A percentile compares a stretch with the other conserved stretches of the same genome.
These are phyloP conservation scores for Boletus subcaerulescens DNA, from an alignment of 768 basidiomycete genomes.

Conservation along the genomic window DNA sequence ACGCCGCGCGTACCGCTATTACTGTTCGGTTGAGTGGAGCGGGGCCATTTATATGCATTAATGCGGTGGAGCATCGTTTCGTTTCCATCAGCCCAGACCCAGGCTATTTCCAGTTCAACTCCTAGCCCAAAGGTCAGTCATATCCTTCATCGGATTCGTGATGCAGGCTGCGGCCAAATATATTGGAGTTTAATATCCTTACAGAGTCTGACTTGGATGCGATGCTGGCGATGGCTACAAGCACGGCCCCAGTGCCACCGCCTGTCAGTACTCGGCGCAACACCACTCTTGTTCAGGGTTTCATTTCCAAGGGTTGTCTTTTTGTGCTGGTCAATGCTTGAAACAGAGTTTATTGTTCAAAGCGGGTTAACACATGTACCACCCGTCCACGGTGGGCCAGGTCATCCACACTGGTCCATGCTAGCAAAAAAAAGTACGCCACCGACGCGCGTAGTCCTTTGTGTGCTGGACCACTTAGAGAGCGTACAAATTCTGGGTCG, in stretches of 20 bases:
- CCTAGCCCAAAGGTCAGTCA: too few relatives aligned
- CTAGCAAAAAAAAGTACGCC: constrained; percentile 2
- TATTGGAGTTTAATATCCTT: too few relatives aligned
- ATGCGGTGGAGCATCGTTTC: background rate
- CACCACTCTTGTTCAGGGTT: background rate
- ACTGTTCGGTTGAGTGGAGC: background rate
- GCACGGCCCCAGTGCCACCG: constrained; percentile 7
- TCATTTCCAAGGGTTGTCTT: too few relatives aligned
- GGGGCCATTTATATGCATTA: background rate
- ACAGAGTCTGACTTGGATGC: constrained; percentile 1
- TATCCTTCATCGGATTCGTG: constrained; percentile 4
- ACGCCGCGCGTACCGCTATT: background rate
- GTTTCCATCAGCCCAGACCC: background rate
- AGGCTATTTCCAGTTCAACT: too few relatives aligned
- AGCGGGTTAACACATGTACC: background rate
- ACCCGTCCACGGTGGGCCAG: background rate
- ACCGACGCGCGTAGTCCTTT: constrained; percentile 1
- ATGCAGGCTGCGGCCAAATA: background rate
- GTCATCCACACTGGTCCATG: background rate
- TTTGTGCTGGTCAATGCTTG: background rate
- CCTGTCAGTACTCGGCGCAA: background rate
- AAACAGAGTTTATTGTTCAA: background rate
- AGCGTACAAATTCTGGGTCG: constrained; percentile 14
- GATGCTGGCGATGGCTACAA: background rate
- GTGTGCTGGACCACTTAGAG: constrained; percentile 5